Base-by-base conservation (phyloP, 352 stramenopile species). In the Phytopythium delawarense region DNA sequence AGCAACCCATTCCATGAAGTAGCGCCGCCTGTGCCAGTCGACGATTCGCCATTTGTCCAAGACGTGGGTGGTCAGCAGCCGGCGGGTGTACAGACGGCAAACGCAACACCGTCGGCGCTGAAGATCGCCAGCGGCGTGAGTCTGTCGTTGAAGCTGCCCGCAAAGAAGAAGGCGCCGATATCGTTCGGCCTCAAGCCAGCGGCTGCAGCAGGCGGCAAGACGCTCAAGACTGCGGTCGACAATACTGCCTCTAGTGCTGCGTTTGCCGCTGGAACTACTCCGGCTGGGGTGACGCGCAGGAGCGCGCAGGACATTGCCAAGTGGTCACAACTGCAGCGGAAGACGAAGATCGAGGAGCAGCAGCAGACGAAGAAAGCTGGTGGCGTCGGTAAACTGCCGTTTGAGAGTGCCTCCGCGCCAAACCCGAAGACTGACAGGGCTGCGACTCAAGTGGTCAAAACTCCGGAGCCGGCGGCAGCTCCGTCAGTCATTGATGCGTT, bases 251-350 rank as follows among this genome's bases (percentile, higher is more conserved):
- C 59, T 2, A 51, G 59, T 23, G 32, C 52, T 11, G n/a, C 35
- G 4, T 34, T 52, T 4, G 61, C 61, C 28, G 60, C 65, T 21
- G 59, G 63, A 44, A 54, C 63, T n/a, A 34, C 32, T 25, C 62
- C 70, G 45, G 37, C 20, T 2, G 74, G 78, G 23, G 58, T 85
- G 37, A 91, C 91, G 58, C 82, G 84, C 50, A 94, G 92, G 59
- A 89, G 73, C 57, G 81, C 80, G n/a, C 55, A 77, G 21, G 79
- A 95, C 60, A 95, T 93, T 44, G 87, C 84, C 9, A 92, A 92
- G 63, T 95, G 84, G 87, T 92, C 84, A 1, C 84, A 89, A 37
- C 67, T 78, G 5, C 81, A 91, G 48, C 57, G 57, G 1, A 63
- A 74, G 34, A 54, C 65, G 7, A 76, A 68, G 21, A 62, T 63